Evolutionary conservation across 495 filamentous ascomycete species (phyloP), one percentile per base, ranked within the genome.

Genomic region (Cetradonia linearis): DNA sequence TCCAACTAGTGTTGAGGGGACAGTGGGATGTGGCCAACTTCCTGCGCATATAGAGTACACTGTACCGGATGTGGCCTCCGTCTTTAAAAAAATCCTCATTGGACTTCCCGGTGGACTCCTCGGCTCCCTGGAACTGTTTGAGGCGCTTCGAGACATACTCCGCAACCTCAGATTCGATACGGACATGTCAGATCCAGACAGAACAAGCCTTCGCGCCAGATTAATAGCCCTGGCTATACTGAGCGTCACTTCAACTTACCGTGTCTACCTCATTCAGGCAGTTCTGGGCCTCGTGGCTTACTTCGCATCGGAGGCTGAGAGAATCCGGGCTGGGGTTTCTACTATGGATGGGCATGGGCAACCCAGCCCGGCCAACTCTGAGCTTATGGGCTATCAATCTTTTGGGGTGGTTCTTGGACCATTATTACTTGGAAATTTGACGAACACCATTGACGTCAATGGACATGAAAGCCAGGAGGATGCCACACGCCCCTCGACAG

Each of bases 61-160:
- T 5, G 73, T 84, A n/a, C 82, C 87, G 56, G 85, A 87, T 72
- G 81, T 91, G 9, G 86, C 83, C 1, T 86, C 84, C 52, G 75
- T 82, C 11, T 85, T 92, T 71, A 89, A 88, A 66, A 80, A 78
- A 31, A 71, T 93, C 8, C 70, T 93, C 18, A 75, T 80, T 9
- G 86, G 84, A 6, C 70, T 93, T 1, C 88, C 88, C 0, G 84
- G 82, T 2, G 88, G 88, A 2, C 83, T 92, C 40, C 73, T 93
- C 13, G 88, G 88, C 16, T 86, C 85, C 28, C 65, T 80, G 38
- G 70, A 74, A 27, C 68, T 91, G 28, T 91, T 89, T 62, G 80
- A 84, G 50, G 77, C 79, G 4, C 66, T 92, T 16, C 78, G 84
- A 30, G 76, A 77, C 34, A 84, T 93, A 36, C 79, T 81, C 47